A percentile compares a stretch with the other conserved stretches of the same genome.
Conservation (phyloP, 2,329 filamentous ascomycete genomes). For the Rutstroemia sp. region DNA sequence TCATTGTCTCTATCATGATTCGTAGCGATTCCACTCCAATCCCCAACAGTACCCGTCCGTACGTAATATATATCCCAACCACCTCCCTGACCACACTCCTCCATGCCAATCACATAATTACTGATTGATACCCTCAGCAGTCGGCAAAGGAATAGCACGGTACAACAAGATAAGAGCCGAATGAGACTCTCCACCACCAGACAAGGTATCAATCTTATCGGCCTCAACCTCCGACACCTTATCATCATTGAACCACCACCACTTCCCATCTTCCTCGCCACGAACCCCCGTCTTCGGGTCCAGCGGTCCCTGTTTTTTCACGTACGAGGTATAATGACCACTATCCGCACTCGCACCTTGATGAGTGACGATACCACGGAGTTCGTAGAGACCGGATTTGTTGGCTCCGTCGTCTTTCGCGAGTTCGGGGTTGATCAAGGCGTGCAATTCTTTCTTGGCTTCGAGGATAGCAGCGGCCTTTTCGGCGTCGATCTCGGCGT, state of each 20-base stretch:
- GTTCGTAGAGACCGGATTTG: slow-evolving; percentile 90
- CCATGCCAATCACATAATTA: neutral
- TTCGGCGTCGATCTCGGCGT: slow-evolving; percentile 87
- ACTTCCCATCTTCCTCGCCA: slow-evolving; percentile 81
- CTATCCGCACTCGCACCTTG: slow-evolving; percentile 96
- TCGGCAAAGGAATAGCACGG: slow-evolving; percentile 62
- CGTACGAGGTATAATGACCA: slow-evolving; percentile 95
- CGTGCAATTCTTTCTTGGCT: slow-evolving; percentile 82
- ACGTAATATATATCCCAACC: too few relatives aligned
- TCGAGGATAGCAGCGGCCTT: slow-evolving; percentile 64
- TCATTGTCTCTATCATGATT: too few relatives aligned
- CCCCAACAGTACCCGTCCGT: too few relatives aligned
- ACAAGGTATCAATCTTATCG: slow-evolving; percentile 84
- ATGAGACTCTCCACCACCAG: slow-evolving; percentile 83
- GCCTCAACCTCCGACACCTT: slow-evolving; percentile 86
- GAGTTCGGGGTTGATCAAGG: slow-evolving; percentile 68
- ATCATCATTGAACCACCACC: slow-evolving; percentile 99
- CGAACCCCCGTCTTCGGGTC: slow-evolving; percentile 71
- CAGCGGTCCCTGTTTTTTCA: slow-evolving; percentile 77
- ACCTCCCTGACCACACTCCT: too few relatives aligned
- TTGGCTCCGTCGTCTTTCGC: slow-evolving; percentile 76
- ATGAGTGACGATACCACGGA: slow-evolving; percentile 89
- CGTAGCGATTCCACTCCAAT: too few relatives aligned
- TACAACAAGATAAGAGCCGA: slow-evolving; percentile 77
- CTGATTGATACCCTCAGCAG: slow-evolving; percentile 37